Evolutionary conservation across 768 basidiomycete species (phyloP), one percentile per base, ranked within the genome.

Genomic region (Cubamyces lactineus): DNA sequence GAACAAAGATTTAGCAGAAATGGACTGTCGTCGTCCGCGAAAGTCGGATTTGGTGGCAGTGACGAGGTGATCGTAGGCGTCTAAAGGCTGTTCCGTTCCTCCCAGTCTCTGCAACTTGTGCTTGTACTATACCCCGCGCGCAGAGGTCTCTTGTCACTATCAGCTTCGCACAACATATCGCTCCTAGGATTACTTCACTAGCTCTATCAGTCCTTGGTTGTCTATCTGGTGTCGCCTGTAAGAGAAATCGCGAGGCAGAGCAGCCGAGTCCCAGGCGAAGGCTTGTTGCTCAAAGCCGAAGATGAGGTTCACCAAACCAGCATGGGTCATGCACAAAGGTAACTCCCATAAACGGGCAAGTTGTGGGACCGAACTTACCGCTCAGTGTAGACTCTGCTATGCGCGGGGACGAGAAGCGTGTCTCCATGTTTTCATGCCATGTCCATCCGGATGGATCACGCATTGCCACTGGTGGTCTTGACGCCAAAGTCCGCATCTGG

Each of bases 401-500:
- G 61, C 91, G 87, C 72, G 82, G 75, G 57, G 87, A 89, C 71
- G 80, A 84, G 61, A 94, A 93, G 68, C 83, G 86, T 46, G 79
- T 89, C 21, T 89, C 93, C 21, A 95, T 98, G 67, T 98, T 94
- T 80, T 91, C 93, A 8, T 85, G 96, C 19, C 89, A 94, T 67
- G 93, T 97, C 11, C 96, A 98, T 69, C 96, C 96, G 0, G 96
- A 99, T 70, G 92, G 92, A 64, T 94, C 93, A 19, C 86, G 96
- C 17, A 89, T 99, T 67, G 96, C 97, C n/a, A 99, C 96, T 0
- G 97, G 95, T 28, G 95, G 96, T 2, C 82, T 99, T 56, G 96
- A 99, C 74, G 90, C 93, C 42, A 96, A 95, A 79, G 87, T 99
- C 63, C 90, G 94, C 51, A 93, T 99, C 76, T 99, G 96, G 96